These are phyloP conservation scores for Sarocladium brachiariae DNA, from an alignment of 2,329 filamentous ascomycete species.

Conservation along the genomic window DNA sequence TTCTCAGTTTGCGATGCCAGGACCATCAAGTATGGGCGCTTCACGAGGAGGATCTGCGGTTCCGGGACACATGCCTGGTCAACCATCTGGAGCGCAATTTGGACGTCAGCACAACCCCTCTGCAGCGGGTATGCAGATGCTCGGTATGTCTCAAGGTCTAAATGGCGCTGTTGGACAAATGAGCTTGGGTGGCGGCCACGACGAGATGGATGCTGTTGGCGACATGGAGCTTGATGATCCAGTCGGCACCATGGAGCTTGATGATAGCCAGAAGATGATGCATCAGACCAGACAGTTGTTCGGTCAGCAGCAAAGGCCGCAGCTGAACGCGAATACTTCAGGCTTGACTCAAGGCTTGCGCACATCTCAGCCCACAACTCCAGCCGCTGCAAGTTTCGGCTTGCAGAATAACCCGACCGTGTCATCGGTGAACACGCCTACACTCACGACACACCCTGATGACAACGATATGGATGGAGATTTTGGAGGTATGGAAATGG, in stretches of 20 bases:
- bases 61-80: conserved; percentile 22
- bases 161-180: conserved; percentile 27
- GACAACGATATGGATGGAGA: conserved; percentile 68
- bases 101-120: conserved; percentile 25
- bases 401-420: conserved; percentile 93
- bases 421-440: conserved; percentile 94
- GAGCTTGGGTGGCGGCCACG: conserved; percentile 30
- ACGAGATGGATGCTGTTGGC: conserved; percentile 78
- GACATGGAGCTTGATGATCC: conserved; percentile 97
- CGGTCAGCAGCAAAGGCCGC: conserved; percentile 56
- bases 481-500: conserved; percentile 55
- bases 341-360: conserved; percentile 71
- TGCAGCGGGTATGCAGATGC: conserved; percentile 32
- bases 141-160: conserved; percentile 26
- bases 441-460: conserved; percentile 67
- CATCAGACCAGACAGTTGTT: conserved; percentile 66
- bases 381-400: conserved; percentile 67
- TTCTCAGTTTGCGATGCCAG: conserved; percentile 30
- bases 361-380: conserved; percentile 80
- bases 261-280: conserved; percentile 56
- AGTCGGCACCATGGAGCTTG: conserved; percentile 57
- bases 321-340: conserved; percentile 75
- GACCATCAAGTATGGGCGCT: conserved; percentile 25
- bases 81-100: conserved; percentile 22
- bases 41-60: conserved; percentile 25